phyloP scores from a whole-genome alignment of 2,329 filamentous ascomycete genomes.

The Emergomyces pasteurianus region DNA sequence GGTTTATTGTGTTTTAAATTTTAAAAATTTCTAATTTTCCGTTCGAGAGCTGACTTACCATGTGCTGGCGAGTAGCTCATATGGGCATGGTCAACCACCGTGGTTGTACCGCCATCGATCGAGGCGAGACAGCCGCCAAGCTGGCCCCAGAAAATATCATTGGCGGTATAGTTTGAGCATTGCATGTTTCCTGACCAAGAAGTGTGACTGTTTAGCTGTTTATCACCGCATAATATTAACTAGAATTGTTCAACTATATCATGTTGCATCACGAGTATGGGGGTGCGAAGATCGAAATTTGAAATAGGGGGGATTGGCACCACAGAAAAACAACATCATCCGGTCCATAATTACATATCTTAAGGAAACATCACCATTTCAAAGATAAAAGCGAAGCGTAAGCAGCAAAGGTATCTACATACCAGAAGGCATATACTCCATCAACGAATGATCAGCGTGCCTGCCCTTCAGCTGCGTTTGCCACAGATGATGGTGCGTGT shows the following conservation, averaged over 20 bases:
- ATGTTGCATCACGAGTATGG: not conserved
- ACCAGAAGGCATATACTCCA: conserved; percentile 32
- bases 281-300: not conserved
- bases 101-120: conserved; percentile 17
- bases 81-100: conserved; percentile 24
- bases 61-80: conserved; percentile 17
- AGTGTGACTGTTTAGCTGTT: not conserved
- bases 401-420: not conserved
- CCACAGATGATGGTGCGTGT: conserved; percentile 33
- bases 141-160: conserved; percentile 38
- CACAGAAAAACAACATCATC: not conserved
- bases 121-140: conserved; percentile 14
- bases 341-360: conserved; percentile 14
- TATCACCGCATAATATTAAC: conserved; percentile 17
- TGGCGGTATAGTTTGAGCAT: conserved; percentile 19
- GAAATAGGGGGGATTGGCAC: not conserved
- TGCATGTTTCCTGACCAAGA: conserved; percentile 13
- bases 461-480: conserved; percentile 30
- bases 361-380: conserved; percentile 6
- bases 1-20: not conserved
- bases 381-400: not conserved
- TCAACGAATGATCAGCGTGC: conserved; percentile 27
- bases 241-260: not conserved
- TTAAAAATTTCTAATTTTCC: too few species aligned
- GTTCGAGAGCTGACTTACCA: conserved; percentile 6